Evolutionary conservation across 306 rosid species (phyloP), one percentile per base, ranked within the genome.

Genomic region (Mimosa bimucronata): DNA sequence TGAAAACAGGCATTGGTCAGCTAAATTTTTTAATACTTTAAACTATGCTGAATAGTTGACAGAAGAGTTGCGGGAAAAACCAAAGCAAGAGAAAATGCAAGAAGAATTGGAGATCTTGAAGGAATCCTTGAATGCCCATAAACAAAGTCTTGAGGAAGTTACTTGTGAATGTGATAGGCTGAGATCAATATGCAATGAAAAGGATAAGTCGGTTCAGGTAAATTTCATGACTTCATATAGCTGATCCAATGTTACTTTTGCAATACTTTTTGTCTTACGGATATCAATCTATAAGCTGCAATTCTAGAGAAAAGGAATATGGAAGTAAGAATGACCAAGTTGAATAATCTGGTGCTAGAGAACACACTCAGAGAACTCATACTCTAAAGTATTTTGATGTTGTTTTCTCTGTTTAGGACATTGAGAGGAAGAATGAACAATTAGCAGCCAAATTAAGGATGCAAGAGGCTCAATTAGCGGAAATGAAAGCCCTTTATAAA

Each of bases 351-450:
- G 82, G 75, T 83, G 66, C 67, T 73, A n/a, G 96, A 91, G 77
- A 70, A 7, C 26, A 5, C 7, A 50, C 16, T 71, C 45, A 19
- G 44, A 16, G 23, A 70, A 29, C 68, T 70, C 30, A 74, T 14
- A 58, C 76, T 26, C 55, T 44, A 7, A 14, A 48, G 38, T 75
- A n/a, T 25, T 16, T 78, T 44, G 58, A 21, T 15, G 66, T 60
- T 68, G 6, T 74, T 79, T 28, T 45, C 72, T 76, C 79, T 50
- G 21, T 86, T 62, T 73, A 95, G 99, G 99, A 95, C 82, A 95
- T 95, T 46, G 99, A 95, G 83, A 86, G 99, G 87, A 95, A 95
- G 89, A 90, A 93, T 70, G 96, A 90, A 86, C 99, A 95, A 89
- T 91, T 98, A 61, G 94, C 97, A 74, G 76, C 87, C 73, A 87